Evolutionary conservation across 331 rosid genomes (phyloP), one percentile per base, ranked within the genome.

Genomic region (Quercus phellos): DNA sequence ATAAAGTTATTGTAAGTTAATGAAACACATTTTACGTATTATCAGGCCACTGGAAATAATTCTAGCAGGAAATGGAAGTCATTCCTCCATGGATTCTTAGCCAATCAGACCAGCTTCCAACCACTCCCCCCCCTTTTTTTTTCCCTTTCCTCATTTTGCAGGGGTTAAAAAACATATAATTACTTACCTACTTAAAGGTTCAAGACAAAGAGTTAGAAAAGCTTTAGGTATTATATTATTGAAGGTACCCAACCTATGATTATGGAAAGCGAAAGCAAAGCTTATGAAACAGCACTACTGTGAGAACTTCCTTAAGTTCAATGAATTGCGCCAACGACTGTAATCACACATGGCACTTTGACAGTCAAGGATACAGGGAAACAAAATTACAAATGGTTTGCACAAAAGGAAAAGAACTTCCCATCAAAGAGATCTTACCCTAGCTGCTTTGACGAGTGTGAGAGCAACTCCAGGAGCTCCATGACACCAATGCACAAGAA

Each of bases 401-500:
- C 11, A 11, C 38, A 63, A 75, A 19, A 19, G 6, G 4, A 78
- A 60, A 51, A 56, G 74, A 42, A 55, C 71, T 77, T 29, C 53
- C 4, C 67, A 74, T 64, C 14, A 51, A 66, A 66, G 79, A 35
- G 77, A 35, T 67, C 70, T 78, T 76, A 92, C 97, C 96, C 81
- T 82, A 38, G 96, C 92, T 55, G 96, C 93, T 86, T 93, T 93
- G 78, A 84, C 88, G 43, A 93, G 96, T 11, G 97, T 89, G 68
- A 90, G 85, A 71, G 94, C 88, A 43, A 89, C 56, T 83, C 97
- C 96, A 35, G 93, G 92, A 73, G 96, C 94, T 30, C 96, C 97
- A 81, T 93, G 96, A 79, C 96, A 90, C 94, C 96, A 89, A 80
- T 90, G 97, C 81, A 93, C 94, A 78, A 93, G 91, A 43, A 68